These are phyloP conservation scores for Arabidopsis thaliana DNA, from an alignment of 345 rosid species.

Conservation along the genomic window DNA sequence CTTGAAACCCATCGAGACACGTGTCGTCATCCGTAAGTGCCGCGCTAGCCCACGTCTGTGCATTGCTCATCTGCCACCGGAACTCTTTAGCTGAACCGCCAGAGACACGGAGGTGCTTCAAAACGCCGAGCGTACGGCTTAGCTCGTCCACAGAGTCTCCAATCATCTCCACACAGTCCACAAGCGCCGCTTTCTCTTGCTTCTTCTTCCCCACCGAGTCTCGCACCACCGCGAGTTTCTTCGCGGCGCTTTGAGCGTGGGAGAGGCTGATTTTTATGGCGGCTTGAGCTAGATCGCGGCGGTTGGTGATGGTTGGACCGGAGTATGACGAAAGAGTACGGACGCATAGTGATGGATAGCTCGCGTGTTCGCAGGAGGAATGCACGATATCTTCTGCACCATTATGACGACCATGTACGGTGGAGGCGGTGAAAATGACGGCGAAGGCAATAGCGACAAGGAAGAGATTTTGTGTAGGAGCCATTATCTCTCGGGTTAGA, in stretches of 20 bases:
- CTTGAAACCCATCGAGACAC: slow-evolving; percentile 83
- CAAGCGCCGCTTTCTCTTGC: slow-evolving; percentile 56
- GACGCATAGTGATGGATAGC: slow-evolving; percentile 71
- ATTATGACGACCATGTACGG: neutral
- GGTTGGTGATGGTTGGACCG: slow-evolving; percentile 69
- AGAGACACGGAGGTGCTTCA: slow-evolving; percentile 54
- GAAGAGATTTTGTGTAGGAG: slow-evolving; percentile 26
- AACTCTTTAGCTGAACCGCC: slow-evolving; percentile 50
- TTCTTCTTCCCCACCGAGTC: slow-evolving; percentile 37
- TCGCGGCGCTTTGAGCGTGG: slow-evolving; percentile 50
- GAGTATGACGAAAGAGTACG: slow-evolving; percentile 71
- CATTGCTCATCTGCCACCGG: slow-evolving; percentile 72
- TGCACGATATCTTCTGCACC: slow-evolving; percentile 57
- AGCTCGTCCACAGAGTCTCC: slow-evolving; percentile 73
- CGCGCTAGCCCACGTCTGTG: slow-evolving; percentile 87
- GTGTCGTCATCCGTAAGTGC: slow-evolving; percentile 87
- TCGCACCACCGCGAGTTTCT: slow-evolving; percentile 43
- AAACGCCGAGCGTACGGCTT: slow-evolving; percentile 55
- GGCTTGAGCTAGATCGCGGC: slow-evolving; percentile 70
- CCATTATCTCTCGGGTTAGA: slow-evolving; percentile 20
- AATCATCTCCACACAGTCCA: slow-evolving; percentile 81
- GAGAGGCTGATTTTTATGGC: slow-evolving; percentile 68
- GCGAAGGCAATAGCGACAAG: slow-evolving; percentile 28
- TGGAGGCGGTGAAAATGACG: slow-evolving; percentile 36
- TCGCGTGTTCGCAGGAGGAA: slow-evolving; percentile 72